Base-by-base conservation (phyloP, 2,329 filamentous ascomycete genomes). In the Calonectria henricotiae region DNA sequence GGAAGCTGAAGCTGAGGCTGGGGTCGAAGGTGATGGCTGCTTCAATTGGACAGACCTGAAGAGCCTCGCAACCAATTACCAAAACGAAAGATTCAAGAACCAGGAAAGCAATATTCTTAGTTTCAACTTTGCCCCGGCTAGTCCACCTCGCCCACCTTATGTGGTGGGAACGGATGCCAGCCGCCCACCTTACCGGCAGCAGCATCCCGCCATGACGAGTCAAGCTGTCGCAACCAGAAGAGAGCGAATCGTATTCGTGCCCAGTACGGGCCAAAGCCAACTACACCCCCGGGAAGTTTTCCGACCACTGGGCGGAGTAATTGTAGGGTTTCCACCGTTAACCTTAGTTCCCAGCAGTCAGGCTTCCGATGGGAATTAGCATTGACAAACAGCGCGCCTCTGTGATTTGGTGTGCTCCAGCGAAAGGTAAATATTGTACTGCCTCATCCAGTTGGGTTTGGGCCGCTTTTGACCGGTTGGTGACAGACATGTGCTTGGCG, bases 181-280 rank as follows among this genome's bases (percentile, higher is more conserved):
- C 49, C 47, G 46, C 25, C 46, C 23, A 37, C 20, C 15, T 39
- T 25, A 65, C 41, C 25, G 62, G 44, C 20, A 30, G 61, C 44
- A 65, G 61, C 44, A 65, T 69, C 55, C 47, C 72, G 35, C 43
- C 55, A 67, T 74, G 30, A 54, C 65, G 55, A 46, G 54, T 64
- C 23, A 25, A 55, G 27, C 62, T 69, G 44, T 63, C 62, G 55
- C 67, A 68, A 67, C 39, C 55, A 55, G 20, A 47, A 37, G 47
- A 62, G 17, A 13, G 60, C 39, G 37, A 65, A 58, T 37, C 47
- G 25, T 46, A 46, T 35, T 51, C 32, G 39, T 46, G 35, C 51
- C 25, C 61, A 41, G 60, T 55, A 65, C 37, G 37, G 61, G 64
- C 32, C 37, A 61, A 41, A 41, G 51, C 27, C 37, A 37, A 30